Conservation (phyloP, 148 eudicot species). For the Vaccinium darrowii region DNA sequence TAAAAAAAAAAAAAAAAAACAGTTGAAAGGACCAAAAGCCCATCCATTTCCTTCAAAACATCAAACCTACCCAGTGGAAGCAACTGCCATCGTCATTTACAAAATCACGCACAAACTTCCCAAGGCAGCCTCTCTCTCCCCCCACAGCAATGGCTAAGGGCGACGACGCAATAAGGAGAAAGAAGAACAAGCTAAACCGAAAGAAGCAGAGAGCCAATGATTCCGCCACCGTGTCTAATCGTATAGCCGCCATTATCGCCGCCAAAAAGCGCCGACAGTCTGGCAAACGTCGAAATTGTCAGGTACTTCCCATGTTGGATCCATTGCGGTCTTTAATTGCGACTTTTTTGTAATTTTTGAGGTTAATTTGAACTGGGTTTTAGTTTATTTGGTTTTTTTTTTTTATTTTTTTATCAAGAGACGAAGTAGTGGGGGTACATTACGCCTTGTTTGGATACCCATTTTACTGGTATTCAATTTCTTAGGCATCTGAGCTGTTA, state of each 20-base stretch:
- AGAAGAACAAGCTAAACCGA: no score
- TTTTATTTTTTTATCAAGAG: background rate
- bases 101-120: background rate
- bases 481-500: background rate
- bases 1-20: no score
- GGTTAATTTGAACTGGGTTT: background rate
- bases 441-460: background rate
- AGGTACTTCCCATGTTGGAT: slow-evolving; percentile 35
- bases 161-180: no score
- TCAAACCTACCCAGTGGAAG: background rate
- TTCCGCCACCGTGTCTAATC: slow-evolving; percentile 45
- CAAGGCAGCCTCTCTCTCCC: background rate
- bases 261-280: slow-evolving; percentile 48
- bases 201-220: no score
- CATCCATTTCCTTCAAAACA: background rate
- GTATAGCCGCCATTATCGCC: slow-evolving; percentile 68
- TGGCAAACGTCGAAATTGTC: slow-evolving; percentile 53
- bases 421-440: background rate
- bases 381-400: no score
- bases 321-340: background rate
- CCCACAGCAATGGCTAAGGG: no score
- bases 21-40: background rate
- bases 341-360: background rate
- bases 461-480: background rate
- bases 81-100: background rate